Base-by-base conservation (phyloP, 2,329 filamentous ascomycete genomes). In the Drechslerella coelobrocha region DNA sequence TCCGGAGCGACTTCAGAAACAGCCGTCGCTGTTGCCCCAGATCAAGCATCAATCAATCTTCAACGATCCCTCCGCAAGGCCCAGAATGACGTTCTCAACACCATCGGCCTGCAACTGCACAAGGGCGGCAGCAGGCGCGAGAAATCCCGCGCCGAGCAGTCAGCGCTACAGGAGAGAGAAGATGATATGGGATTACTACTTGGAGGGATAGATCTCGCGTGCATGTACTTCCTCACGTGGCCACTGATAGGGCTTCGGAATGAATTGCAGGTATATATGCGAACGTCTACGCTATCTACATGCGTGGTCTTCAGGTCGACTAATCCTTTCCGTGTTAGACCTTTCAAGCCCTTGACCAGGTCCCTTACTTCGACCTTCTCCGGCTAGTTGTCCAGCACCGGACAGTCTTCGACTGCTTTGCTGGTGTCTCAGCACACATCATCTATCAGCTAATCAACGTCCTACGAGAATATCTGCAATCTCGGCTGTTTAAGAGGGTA, bases 71-170 rank as follows among this genome's bases (percentile, higher is more conserved):
- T 76, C 9, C 73, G 74, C 12, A 74, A 74, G 55, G 75, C 75
- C 17, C 75, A 76, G 61, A 76, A 76, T 48, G 75, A 76, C 68
- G 75, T 76, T 14, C 72, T 76, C 9, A 75, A 74, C 47, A 76
- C 74, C 2, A 73, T 76, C 43, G 75, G 75, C 2, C 54, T 76
- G 29, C 69, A 68, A 37, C 52, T 72, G 7, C 61, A 72, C 9
- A 74, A 65, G 53, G 68, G 61, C 14, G 61, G 61, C 24, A 60
- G 31, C 2, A 51, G 52, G 34, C 61, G 61, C 29, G 68, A 72
- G 37, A 51, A 65, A 17, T 61, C 61, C 12, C 68, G 61, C 14
- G 61, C 61, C 2, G 61, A 66, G 41, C 48, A 50, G 45, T 59
- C 59, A 10, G 66, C 66, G 19, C 17, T 71, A 24, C 66, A 71